Evolutionary conservation across 345 rosid species (phyloP), one percentile per base, ranked within the genome.

Genomic region (Moringa oleifera): DNA sequence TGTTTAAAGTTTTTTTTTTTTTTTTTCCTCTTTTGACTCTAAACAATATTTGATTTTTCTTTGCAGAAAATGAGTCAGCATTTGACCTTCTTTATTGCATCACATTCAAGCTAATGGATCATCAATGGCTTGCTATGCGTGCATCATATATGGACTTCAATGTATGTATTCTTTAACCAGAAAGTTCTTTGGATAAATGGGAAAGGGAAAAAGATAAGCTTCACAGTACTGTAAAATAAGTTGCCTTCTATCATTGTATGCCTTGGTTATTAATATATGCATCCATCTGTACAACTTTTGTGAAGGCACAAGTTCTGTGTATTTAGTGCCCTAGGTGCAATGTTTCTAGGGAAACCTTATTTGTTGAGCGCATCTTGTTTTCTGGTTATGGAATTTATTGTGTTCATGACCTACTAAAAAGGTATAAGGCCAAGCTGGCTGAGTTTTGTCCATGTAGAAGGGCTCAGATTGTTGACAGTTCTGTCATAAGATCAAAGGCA

Each of bases 141-240:
- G 97, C 99, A 10, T 94, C 97, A 36, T 94, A 94, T 75, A 94
- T 94, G 99, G 99, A 94, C 76, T 94, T 94, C 77, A 94, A 94
- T 69, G 99, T 90, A 75, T 57, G 83, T 56, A 41, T 52, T 62
- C 53, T 60, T 71, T 31, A 62, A 24, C 41, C 58, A 0, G 41
- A 51, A 47, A 51, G 41, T 59, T 70, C 52, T 33, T n/a, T n/a
- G 5, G 37, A 33, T 5, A 33, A 33, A 5, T 33, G 11, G 37
- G 37, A 33, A 33, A 33, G 11, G 37, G 37, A n/a, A n/a, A n/a
- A n/a, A n/a, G n/a, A n/a, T n/a, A n/a, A n/a, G n/a, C n/a, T n/a
- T n/a, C n/a, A n/a, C n/a, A n/a, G n/a, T n/a, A n/a, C n/a, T n/a
- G n/a, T n/a, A n/a, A n/a, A n/a, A n/a, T n/a, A n/a, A n/a, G n/a